A percentile compares a stretch with the other conserved stretches of the same genome.
These are phyloP conservation scores for Trametes sp. DNA, from an alignment of 1,284 basidiomycete species.

Conservation along the genomic window DNA sequence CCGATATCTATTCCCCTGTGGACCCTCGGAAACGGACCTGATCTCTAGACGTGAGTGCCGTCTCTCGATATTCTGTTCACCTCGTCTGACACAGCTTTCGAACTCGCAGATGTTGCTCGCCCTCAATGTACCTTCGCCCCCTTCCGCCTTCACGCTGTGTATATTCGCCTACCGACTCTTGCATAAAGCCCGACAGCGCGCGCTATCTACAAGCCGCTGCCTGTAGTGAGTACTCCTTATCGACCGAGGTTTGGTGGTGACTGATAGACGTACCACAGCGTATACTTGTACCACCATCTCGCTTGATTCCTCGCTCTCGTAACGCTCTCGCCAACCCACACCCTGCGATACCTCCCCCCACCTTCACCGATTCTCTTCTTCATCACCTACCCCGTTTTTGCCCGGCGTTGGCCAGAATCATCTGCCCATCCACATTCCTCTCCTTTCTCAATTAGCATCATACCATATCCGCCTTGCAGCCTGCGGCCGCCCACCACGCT, in stretches of 20 bases:
- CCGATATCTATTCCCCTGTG: constrained; percentile 6
- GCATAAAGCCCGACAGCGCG: background rate
- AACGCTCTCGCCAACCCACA: background rate
- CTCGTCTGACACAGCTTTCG: background rate
- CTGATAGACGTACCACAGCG: background rate
- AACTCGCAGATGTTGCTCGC: constrained; percentile 1
- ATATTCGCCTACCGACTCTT: background rate
- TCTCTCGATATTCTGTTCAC: background rate
- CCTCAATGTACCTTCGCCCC: constrained; percentile 4
- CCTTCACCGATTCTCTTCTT: background rate
- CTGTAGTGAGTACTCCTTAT: background rate
- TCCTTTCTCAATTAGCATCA: too few relatives aligned
- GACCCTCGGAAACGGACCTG: constrained; percentile 9
- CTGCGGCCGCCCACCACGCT: background rate
- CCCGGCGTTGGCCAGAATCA: background rate
- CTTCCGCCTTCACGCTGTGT: background rate
- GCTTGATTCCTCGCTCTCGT: background rate
- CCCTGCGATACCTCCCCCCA: background rate
- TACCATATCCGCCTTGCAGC: background rate
- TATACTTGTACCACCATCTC: background rate
- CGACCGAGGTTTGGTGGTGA: background rate
- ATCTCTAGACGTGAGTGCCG: constrained; percentile 3
- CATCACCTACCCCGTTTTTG: background rate
- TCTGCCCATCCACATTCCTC: background rate
- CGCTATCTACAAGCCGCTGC: background rate